Evolutionary conservation across 2,329 filamentous ascomycete species (phyloP).

Genomic region (Periconia digitata): DNA sequence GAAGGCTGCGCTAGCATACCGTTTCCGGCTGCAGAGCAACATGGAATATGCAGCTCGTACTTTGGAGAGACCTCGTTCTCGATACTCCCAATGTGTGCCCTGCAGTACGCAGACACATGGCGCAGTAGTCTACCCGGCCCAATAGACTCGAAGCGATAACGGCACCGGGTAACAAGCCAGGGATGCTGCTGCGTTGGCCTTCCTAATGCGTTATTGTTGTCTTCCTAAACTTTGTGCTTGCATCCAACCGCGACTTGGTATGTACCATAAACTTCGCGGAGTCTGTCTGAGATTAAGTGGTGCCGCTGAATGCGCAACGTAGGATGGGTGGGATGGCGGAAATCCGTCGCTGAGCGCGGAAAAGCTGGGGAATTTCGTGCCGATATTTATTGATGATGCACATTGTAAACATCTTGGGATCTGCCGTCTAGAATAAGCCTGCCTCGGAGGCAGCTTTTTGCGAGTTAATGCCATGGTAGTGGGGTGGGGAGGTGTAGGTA

Average conservation of each 20-base stretch:
- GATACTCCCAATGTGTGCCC: slow-evolving; percentile 3
- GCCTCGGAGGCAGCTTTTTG: neutral
- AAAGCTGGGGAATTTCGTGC: no score
- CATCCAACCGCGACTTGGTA: neutral
- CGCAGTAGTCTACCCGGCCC: slow-evolving; percentile 6
- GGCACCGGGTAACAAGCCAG: slow-evolving; percentile 2
- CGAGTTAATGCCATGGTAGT: neutral
- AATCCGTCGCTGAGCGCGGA: no score
- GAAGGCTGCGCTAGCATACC: slow-evolving; percentile 11
- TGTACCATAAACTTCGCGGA: neutral
- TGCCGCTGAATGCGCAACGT: neutral
- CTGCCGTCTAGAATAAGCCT: neutral
- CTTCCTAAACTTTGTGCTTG: slow-evolving; percentile 1
- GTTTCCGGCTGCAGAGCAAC: slow-evolving; percentile 13
- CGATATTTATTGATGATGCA: no score
- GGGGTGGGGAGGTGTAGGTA: neutral
- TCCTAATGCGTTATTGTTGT: slow-evolving; percentile 3
- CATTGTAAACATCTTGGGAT: no score
- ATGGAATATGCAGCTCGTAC: slow-evolving; percentile 10
- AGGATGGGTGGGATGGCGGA: neutral
- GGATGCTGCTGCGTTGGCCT: slow-evolving; percentile 1
- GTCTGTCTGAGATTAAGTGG: neutral
- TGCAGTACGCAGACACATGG: slow-evolving; percentile 7
- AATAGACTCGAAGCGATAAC: slow-evolving; percentile 20
- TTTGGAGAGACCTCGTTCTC: slow-evolving; percentile 3